Evolutionary conservation across 208 protist species (phyloP), one percentile per base, ranked within the genome.

Genomic region (Trypanosoma vivax): DNA sequence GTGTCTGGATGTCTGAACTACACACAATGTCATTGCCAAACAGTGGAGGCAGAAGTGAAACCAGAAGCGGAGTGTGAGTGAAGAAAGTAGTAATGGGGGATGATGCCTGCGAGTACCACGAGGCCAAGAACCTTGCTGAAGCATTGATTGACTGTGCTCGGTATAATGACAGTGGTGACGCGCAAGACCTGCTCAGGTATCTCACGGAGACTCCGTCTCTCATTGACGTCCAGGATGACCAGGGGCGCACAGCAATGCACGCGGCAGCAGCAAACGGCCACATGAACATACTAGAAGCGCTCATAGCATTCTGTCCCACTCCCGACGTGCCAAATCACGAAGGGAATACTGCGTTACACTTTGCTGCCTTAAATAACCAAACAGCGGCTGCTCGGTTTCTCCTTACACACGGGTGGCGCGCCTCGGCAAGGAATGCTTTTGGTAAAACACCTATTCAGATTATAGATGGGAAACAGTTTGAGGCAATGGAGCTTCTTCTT

Each of bases 251-350:
- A 1, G 84, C 82, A 9, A 62, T 92, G 18, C 85, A 92, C 70
- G 82, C 90, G 73, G 88, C 88, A 0, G 82, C 88, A 7, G 84
- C 84, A 25, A 90, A 92, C 57, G 84, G 83, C 7, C 88, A 90
- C 64, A 70, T 82, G 64, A 39, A 48, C 3, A 72, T 90, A 5
- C 55, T 95, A 6, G 67, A 88, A 49, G 75, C 83, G 60, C 73
- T 95, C 10, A 71, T 86, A 21, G 49, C 57, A 21, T 89, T 83
- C 50, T 47, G 59, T 34, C 79, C 85, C 7, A 42, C 51, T 14
- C 74, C 76, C 1, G 76, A 95, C 67, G 43, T 81, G 16, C 51
- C 71, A 4, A 95, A 92, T 46, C 48, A 79, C 24, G 77, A 92
- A 53, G 88, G 88, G 21, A 92, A 90, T 53, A 92, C 88, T 5